Percentiles rank a stretch among this genome's conserved stretches.
These are phyloP conservation scores for Mucor irregularis DNA, from an alignment of 371 early-diverging fungal species.

Conservation along the genomic window DNA sequence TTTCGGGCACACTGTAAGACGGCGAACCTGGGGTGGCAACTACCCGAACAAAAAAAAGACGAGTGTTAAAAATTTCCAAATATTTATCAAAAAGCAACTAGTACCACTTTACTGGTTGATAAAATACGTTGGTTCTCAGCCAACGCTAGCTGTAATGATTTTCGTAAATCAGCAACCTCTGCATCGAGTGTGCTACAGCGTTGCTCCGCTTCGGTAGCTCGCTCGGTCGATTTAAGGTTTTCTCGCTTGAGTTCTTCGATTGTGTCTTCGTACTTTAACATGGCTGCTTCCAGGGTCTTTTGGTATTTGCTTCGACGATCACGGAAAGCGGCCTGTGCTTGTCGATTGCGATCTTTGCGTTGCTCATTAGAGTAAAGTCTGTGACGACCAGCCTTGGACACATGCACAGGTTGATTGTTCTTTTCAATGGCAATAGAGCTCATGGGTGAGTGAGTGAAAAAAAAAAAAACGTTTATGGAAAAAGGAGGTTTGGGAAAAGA, in stretches of 20 bases:
- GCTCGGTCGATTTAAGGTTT: neutral
- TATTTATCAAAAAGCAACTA: neutral
- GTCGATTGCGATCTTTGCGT: constrained; percentile 67
- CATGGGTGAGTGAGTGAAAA: no score
- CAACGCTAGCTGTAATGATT: neutral
- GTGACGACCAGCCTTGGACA: constrained; percentile 23
- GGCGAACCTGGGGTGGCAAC: no score
- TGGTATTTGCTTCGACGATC: constrained; percentile 63
- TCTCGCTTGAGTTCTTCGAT: constrained; percentile 6
- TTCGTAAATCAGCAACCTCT: constrained; percentile 4
- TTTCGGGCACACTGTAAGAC: no score
- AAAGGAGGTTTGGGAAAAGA: no score
- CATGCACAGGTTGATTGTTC: no score
- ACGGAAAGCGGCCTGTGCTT: constrained; percentile 69
- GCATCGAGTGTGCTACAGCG: constrained; percentile 1
- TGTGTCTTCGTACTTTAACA: neutral
- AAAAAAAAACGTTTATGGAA: no score
- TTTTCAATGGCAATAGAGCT: no score
- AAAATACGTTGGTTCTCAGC: neutral
- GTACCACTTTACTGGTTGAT: neutral
- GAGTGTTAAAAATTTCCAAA: neutral
- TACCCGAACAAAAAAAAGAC: neutral
- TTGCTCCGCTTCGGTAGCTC: constrained; percentile 6
- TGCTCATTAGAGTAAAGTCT: constrained; percentile 23
- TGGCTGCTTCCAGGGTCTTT: constrained; percentile 40